Evolutionary conservation across 2,329 filamentous ascomycete genomes (phyloP).

Genomic region (Ceratocystis destructans): DNA sequence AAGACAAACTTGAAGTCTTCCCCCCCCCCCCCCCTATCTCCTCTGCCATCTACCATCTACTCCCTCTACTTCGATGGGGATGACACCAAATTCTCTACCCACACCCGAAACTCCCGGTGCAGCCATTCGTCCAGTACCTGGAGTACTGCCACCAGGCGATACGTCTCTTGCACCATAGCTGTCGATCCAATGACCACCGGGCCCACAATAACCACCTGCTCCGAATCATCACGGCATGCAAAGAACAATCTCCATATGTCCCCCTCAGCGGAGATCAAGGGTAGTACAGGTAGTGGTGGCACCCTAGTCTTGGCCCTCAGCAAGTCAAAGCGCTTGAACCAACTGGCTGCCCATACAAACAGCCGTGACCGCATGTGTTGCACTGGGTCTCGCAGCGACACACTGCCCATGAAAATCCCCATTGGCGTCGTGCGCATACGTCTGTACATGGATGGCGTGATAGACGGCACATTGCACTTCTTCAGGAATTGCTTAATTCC

Average conservation of each 20-base stretch:
- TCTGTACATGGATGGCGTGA: slow-evolving; percentile 15
- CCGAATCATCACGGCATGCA: slow-evolving; percentile 12
- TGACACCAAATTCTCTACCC: slow-evolving; percentile 9
- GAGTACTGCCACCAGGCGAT: slow-evolving; percentile 11
- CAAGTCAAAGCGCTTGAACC: slow-evolving; percentile 16
- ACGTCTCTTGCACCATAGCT: slow-evolving; percentile 14
- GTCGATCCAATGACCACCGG: slow-evolving; percentile 17
- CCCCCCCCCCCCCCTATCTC: neutral
- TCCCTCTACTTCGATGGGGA: neutral
- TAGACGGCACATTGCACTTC: neutral
- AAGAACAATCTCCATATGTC: slow-evolving; percentile 17
- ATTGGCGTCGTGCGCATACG: slow-evolving; percentile 9
- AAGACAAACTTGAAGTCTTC: too few relatives aligned
- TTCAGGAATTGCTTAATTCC: slow-evolving; percentile 10
- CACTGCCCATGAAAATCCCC: slow-evolving; percentile 15
- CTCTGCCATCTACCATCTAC: too few relatives aligned
- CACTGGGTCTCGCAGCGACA: slow-evolving; percentile 7
- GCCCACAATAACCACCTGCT: slow-evolving; percentile 9
- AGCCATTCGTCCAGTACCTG: slow-evolving; percentile 12
- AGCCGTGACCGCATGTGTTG: slow-evolving; percentile 8
- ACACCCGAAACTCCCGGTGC: slow-evolving; percentile 6
- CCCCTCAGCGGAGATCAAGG: slow-evolving; percentile 14
- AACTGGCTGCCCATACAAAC: slow-evolving; percentile 17
- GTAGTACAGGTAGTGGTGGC: slow-evolving; percentile 11
- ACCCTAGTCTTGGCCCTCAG: slow-evolving; percentile 1